A percentile compares a stretch with the other conserved stretches of the same genome.
Conservation (phyloP, 306 rosid species). For the Carpinus fangiana region DNA sequence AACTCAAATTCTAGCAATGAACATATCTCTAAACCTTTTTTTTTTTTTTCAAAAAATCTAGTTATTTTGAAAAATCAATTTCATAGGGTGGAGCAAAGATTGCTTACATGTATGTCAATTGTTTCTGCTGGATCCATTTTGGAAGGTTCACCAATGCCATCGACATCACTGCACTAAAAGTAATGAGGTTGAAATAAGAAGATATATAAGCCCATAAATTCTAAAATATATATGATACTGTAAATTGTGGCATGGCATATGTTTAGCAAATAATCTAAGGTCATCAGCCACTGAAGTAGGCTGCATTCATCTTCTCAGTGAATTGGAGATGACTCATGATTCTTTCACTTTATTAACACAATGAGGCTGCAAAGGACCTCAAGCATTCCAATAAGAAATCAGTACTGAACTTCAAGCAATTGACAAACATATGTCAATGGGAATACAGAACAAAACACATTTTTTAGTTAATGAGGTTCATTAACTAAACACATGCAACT, state of each 20-base stretch:
- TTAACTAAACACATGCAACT: too few relatives aligned
- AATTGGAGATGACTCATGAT: too few relatives aligned
- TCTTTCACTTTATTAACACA: too few relatives aligned
- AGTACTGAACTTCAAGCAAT: too few relatives aligned
- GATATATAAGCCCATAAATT: not conserved
- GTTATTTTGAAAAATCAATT: not conserved
- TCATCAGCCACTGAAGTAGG: too few relatives aligned
- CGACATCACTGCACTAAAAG: not conserved
- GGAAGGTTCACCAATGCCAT: not conserved
- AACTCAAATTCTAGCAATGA: too few relatives aligned
- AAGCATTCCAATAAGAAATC: too few relatives aligned
- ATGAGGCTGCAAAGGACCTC: too few relatives aligned
- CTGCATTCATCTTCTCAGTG: too few relatives aligned
- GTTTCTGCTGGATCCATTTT: not conserved
- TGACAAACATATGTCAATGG: not conserved
- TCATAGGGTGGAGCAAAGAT: not conserved
- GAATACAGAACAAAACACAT: not conserved
- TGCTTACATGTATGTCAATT: not conserved
- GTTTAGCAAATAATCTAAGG: not conserved
- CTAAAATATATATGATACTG: not conserved
- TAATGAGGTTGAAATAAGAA: not conserved
- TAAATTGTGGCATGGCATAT: not conserved
- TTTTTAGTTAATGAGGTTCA: too few relatives aligned
- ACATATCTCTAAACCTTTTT: too few relatives aligned
- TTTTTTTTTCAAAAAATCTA: too few relatives aligned